These are phyloP conservation scores for Aureobasidium lini DNA, from an alignment of 2,329 filamentous ascomycete genomes.

Conservation along the genomic window DNA sequence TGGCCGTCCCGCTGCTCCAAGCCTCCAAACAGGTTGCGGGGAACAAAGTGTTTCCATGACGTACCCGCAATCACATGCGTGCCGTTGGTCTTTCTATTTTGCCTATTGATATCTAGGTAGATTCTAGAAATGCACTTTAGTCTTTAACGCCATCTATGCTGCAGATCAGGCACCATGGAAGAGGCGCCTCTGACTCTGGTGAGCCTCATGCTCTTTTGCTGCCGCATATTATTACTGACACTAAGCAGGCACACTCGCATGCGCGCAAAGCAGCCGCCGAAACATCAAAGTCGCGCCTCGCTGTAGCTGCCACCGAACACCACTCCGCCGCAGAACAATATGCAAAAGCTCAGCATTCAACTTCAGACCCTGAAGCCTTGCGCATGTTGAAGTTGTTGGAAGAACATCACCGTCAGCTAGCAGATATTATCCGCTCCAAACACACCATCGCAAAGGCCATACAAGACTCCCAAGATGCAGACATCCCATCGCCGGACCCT, in stretches of 20 bases:
- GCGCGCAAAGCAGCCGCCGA: constrained; percentile 76
- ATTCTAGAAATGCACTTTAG: no score
- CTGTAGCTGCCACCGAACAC: constrained; percentile 80
- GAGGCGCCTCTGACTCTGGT: constrained; percentile 60
- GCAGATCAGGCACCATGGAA: constrained; percentile 49
- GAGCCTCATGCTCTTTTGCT: constrained; percentile 17
- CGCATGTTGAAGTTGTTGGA: constrained; percentile 80
- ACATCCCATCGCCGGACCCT: neutral
- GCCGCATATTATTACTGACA: neutral
- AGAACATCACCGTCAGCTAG: constrained; percentile 76
- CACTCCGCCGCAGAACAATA: constrained; percentile 84
- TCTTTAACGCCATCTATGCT: neutral
- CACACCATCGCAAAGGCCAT: constrained; percentile 36
- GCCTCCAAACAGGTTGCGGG: neutral
- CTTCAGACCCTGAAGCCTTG: constrained; percentile 60
- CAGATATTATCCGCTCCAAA: constrained; percentile 69
- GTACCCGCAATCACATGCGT: neutral
- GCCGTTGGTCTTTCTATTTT: neutral
- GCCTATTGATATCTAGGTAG: neutral
- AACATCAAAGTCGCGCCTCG: constrained; percentile 60
- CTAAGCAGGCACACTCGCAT: constrained; percentile 70
- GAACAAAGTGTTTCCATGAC: neutral
- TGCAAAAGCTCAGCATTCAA: constrained; percentile 68
- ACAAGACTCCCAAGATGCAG: constrained; percentile 29
- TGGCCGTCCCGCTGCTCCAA: no score